Evolutionary conservation across 2,329 filamentous ascomycete species (phyloP), one percentile per base, ranked within the genome.

Genomic region (Trichoderma koningii): DNA sequence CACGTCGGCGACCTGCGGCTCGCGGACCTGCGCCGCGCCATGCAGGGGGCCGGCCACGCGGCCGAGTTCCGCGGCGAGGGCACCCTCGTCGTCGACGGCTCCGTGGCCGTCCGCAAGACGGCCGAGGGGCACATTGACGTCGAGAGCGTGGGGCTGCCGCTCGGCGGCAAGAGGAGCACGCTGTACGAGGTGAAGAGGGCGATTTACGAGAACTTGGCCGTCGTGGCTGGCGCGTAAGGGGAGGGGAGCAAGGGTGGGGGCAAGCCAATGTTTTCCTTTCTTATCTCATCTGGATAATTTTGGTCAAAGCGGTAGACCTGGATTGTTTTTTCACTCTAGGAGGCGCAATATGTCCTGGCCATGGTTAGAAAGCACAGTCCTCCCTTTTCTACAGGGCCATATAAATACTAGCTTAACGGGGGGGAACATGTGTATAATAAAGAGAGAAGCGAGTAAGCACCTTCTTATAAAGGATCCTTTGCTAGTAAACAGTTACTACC

Each of bases 21-120:
- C 19, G 92, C 94, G 0, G 93, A 98, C 75, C 81, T 99, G 66
- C 85, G 95, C 59, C 89, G 91, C 66, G 85, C 93, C 21, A 91
- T 99, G 87, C 89, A 92, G 71, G 82, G 85, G 15, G 85, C 89
- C 3, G 93, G 93, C 0, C 93, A 97, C 78, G 88, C 87, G 15
- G 94, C 94, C 1, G 95, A 97, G 76, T 97, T 98, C 76, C 85
- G 92, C 56, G 95, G 95, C 56, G 94, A 98, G 77, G 95, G 95
- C 67, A 96, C 90, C 9, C 81, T 99, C 65, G 84, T 99, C 10
- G 89, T 99, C 64, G 94, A 98, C 74, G 91, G 92, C 1, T 86
- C 86, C 10, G 93, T 98, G 7, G 91, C 93, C 4, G 93, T 99
- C 52, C 84, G 92, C 66, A 98, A 99, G 81, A 91, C 89, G 53